phyloP scores from a whole-genome alignment of 345 rosid genomes.

The Salix brachista region DNA sequence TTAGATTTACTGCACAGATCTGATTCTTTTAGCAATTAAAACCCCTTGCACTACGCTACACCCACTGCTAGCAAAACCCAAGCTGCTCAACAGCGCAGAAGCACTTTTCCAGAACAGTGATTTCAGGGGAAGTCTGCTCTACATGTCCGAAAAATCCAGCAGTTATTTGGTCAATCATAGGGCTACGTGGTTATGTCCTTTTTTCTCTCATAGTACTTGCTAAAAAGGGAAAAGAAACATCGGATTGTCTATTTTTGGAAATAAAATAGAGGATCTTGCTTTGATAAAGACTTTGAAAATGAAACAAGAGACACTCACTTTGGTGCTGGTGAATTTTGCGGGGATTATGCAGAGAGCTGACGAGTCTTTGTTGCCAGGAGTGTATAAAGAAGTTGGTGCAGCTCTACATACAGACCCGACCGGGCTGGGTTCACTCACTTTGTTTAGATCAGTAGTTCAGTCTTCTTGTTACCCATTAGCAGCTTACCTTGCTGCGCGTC shows the following conservation, averaged over 20 bases:
- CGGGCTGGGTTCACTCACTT: constrained; percentile 69
- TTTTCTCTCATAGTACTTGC: background rate
- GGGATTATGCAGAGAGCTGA: constrained; percentile 93
- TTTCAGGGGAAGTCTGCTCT: no score
- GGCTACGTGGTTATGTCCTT: no score
- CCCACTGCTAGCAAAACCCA: no score
- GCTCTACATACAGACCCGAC: constrained; percentile 82
- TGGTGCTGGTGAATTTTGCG: constrained; percentile 76
- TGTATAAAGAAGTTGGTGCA: constrained; percentile 84
- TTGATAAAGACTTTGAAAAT: constrained; percentile 13
- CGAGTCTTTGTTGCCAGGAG: constrained; percentile 82
- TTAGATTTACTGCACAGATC: no score
- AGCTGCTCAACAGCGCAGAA: no score
- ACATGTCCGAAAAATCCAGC: no score
- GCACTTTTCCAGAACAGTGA: no score
- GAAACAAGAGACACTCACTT: constrained; percentile 62
- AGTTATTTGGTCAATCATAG: no score
- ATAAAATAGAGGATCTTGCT: background rate
- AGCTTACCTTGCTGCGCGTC: constrained; percentile 50
- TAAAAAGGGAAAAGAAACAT: background rate
- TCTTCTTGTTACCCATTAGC: constrained; percentile 57
- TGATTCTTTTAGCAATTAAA: no score
- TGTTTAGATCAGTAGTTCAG: constrained; percentile 66
- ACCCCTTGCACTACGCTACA: no score
- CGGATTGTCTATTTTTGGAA: background rate